phyloP scores from a whole-genome alignment of 305 asterid species.

The Withania somnifera region DNA sequence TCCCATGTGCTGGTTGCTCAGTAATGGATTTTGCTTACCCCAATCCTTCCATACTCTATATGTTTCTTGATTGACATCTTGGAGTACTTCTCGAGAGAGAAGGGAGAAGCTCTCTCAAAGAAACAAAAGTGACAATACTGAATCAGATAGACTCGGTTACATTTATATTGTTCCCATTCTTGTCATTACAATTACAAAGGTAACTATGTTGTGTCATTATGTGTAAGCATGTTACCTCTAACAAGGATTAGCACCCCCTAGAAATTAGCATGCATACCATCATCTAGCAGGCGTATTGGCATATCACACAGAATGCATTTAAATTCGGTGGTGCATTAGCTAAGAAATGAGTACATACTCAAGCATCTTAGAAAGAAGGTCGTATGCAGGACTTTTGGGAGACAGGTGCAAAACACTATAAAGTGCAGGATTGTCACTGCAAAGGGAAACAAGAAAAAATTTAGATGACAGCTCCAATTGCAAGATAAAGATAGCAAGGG shows the following conservation, averaged over 20 bases:
- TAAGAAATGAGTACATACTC: constrained; percentile 52
- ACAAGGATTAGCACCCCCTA: neutral
- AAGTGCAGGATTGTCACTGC: constrained; percentile 92
- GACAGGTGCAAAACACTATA: constrained; percentile 74
- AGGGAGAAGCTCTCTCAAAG: neutral
- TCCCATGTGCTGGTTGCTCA: neutral
- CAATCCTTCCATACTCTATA: neutral
- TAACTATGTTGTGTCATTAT: neutral
- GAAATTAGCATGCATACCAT: neutral
- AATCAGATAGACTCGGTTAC: neutral
- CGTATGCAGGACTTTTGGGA: constrained; percentile 81
- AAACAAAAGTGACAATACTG: neutral
- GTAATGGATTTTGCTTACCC: neutral
- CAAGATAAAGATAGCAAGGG: neutral
- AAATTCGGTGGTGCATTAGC: constrained; percentile 5
- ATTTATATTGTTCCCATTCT: neutral
- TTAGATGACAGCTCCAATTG: neutral
- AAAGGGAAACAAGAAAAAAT: neutral
- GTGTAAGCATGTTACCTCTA: neutral
- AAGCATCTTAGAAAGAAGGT: constrained; percentile 94
- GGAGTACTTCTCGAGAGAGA: neutral
- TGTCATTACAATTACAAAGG: neutral
- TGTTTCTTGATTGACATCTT: neutral
- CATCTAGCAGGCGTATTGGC: neutral
- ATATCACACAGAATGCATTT: neutral